Evolutionary conservation across 1,139 yeast genomes (phyloP).

Genomic region (Hemisphaericaspora lyxosophila): DNA sequence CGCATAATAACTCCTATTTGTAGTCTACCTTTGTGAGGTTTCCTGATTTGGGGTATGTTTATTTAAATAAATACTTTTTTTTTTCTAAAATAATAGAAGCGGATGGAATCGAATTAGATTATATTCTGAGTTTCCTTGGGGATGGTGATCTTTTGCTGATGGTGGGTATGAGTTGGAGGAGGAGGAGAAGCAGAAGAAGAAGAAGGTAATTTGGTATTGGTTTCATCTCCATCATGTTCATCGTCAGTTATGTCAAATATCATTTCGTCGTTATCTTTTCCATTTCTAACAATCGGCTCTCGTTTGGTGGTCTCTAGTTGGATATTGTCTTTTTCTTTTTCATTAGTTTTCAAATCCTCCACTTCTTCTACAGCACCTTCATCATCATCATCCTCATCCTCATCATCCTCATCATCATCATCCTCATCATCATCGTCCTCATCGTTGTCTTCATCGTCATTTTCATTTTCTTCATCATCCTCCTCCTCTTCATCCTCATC

Average conservation of each 20-base stretch:
- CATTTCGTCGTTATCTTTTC: constrained; percentile 30
- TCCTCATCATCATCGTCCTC: constrained; percentile 33
- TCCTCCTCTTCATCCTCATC: constrained; percentile 36
- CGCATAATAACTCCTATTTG: neutral
- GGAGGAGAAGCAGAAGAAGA: constrained; percentile 1
- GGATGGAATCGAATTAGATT: constrained; percentile 4
- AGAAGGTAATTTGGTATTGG: constrained; percentile 11
- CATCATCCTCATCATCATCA: constrained; percentile 29
- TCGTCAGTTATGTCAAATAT: constrained; percentile 33
- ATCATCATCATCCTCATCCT: constrained; percentile 28
- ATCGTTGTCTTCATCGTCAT: constrained; percentile 37
- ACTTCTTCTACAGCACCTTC: constrained; percentile 32
- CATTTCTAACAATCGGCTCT: constrained; percentile 8
- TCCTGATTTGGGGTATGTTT: too few species aligned
- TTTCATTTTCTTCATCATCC: constrained; percentile 39
- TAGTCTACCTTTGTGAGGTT: neutral
- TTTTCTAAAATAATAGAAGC: neutral
- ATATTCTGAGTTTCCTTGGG: constrained; percentile 18
- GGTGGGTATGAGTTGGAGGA: constrained; percentile 6
- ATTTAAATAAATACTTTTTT: neutral
- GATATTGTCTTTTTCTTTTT: constrained; percentile 14
- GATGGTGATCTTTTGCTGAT: constrained; percentile 17
- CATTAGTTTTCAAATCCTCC: constrained; percentile 22
- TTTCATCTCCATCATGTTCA: constrained; percentile 12
- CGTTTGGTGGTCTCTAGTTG: too few species aligned